phyloP scores from a whole-genome alignment of 2,329 filamentous ascomycete species.

The Mariannaea sp. region DNA sequence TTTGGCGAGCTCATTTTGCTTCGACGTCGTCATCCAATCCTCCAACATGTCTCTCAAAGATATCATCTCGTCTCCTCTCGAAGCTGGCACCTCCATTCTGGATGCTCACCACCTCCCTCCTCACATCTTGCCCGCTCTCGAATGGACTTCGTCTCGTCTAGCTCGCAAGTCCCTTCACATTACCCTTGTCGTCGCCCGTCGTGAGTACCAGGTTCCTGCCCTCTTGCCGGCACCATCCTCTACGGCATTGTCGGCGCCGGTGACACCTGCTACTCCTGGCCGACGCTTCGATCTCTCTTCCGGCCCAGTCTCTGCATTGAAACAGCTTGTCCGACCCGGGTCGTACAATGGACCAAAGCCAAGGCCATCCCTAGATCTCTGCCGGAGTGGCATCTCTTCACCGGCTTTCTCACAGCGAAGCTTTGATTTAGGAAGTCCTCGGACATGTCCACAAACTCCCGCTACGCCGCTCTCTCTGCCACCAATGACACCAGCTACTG shows the following conservation, averaged over 20 bases:
- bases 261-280: slow-evolving; percentile 41
- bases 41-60: slow-evolving; percentile 55
- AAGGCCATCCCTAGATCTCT: slow-evolving; percentile 32
- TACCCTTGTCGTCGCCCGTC: slow-evolving; percentile 61
- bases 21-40: slow-evolving; percentile 3
- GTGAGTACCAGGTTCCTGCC: slow-evolving; percentile 60
- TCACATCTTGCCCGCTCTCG: slow-evolving; percentile 59
- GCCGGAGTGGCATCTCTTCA: slow-evolving; percentile 37
- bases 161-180: slow-evolving; percentile 60
- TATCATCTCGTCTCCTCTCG: slow-evolving; percentile 65
- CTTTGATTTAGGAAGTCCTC: slow-evolving; percentile 36
- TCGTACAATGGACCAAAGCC: slow-evolving; percentile 29
- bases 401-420: slow-evolving; percentile 42
- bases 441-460: slow-evolving; percentile 44
- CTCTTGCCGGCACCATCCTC: slow-evolving; percentile 31
- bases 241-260: slow-evolving; percentile 29
- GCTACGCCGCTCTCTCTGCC: slow-evolving; percentile 47
- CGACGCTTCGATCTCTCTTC: slow-evolving; percentile 41
- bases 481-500: slow-evolving; percentile 55
- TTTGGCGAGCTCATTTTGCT: not conserved
- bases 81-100: slow-evolving; percentile 64
- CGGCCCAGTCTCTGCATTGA: slow-evolving; percentile 42
- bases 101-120: slow-evolving; percentile 62
- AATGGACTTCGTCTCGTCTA: slow-evolving; percentile 61
- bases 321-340: slow-evolving; percentile 39